Conservation (phyloP, 1,284 basidiomycete species). For the Rhodotorula glutinis region DNA sequence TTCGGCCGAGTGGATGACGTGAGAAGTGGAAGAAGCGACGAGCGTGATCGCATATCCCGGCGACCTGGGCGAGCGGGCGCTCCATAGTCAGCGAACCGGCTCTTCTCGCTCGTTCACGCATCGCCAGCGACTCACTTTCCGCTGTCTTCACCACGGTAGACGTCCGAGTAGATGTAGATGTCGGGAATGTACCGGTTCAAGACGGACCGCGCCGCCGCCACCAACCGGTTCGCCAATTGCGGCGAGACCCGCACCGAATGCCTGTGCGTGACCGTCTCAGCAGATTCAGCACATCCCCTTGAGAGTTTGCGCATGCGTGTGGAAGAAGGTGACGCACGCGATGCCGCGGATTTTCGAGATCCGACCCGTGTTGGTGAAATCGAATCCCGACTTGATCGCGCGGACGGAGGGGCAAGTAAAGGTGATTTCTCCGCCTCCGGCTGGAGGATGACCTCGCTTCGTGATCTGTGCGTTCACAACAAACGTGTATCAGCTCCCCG, state of each 20-base stretch:
- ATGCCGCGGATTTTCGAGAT: constrained; percentile 94
- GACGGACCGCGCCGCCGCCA: constrained; percentile 84
- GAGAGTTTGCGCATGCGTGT: constrained; percentile 1
- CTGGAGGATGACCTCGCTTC: constrained; percentile 84
- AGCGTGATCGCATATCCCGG: constrained; percentile 92
- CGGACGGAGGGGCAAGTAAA: constrained; percentile 91
- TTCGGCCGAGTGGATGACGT: constrained; percentile 82
- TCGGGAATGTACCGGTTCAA: constrained; percentile 97
- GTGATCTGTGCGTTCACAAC: constrained; percentile 64
- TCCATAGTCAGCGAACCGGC: too few relatives aligned
- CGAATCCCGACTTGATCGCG: constrained; percentile 76
- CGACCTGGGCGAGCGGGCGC: constrained; percentile 58
- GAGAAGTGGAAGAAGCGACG: constrained; percentile 87
- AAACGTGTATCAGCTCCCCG: background rate
- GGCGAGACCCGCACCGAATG: constrained; percentile 93
- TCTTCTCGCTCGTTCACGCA: background rate
- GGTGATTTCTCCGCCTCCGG: constrained; percentile 87
- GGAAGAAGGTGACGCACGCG: constrained; percentile 60
- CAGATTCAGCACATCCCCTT: too few relatives aligned
- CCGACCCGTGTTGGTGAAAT: constrained; percentile 85
- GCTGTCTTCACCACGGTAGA: constrained; percentile 95
- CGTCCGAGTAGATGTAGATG: constrained; percentile 96
- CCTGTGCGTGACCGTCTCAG: too few relatives aligned
- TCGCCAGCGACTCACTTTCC: constrained; percentile 69
- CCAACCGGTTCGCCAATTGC: constrained; percentile 96